These are phyloP conservation scores for Salicornia ramosissima DNA, from an alignment of 148 eudicot genomes.

Conservation along the genomic window DNA sequence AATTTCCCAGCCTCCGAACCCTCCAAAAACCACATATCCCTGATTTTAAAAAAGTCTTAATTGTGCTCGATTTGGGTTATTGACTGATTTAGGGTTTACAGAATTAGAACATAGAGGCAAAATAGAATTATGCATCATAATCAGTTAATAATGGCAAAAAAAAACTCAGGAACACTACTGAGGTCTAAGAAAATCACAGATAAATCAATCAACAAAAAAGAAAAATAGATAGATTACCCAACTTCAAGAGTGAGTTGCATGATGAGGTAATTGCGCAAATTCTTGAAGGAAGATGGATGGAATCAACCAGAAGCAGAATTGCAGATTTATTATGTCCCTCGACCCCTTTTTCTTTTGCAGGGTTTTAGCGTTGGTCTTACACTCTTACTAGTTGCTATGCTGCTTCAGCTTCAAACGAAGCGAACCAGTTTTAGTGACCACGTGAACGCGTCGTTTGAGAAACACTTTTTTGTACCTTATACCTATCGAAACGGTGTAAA, in stretches of 20 bases:
- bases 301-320: not conserved
- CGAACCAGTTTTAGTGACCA: too few species aligned
- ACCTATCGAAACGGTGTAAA: too few species aligned
- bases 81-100: not conserved
- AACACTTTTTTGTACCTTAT: too few species aligned
- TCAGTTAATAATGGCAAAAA: not conserved
- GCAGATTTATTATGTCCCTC: not conserved
- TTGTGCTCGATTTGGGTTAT: not conserved
- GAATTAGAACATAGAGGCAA: not conserved
- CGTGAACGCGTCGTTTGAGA: too few species aligned
- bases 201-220: not conserved
- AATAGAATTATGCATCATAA: not conserved
- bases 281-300: not conserved
- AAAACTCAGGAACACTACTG: not conserved
- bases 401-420: too few species aligned
- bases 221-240: slow-evolving; percentile 41
- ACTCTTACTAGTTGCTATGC: too few species aligned
- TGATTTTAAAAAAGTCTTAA: not conserved
- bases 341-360: not conserved
- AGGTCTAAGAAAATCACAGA: not conserved
- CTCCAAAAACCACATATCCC: too few species aligned
- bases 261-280: slow-evolving; percentile 13
- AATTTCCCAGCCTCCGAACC: too few species aligned
- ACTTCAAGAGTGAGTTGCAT: slow-evolving; percentile 85
- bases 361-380: slow-evolving; percentile 32